Evolutionary conservation across 805 yeast species (phyloP), one percentile per base, ranked within the genome.

Genomic region (Kodamaea lidongshanica): DNA sequence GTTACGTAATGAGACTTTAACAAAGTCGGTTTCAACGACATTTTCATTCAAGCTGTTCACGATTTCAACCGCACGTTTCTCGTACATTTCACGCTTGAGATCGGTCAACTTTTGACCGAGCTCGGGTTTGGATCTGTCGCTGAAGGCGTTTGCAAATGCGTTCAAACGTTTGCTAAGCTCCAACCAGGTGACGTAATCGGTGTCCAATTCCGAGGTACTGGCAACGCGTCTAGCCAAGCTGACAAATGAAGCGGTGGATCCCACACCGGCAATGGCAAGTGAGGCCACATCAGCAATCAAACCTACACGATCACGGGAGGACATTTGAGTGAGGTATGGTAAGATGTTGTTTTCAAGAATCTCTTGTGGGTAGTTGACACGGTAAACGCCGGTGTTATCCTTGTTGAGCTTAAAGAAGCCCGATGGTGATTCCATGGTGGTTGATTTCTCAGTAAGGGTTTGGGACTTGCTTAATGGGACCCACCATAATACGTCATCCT

Each of bases 401-500:
- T 61, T 63, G 50, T 74, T 75, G 36, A 75, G 45, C 46, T 72
- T 72, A 45, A 65, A 53, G 35, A 64, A 54, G 5, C 41, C 33
- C 12, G 35, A 25, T 7, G 55, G 48, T 35, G 51, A 47, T 25
- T 47, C 37, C 9, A 46, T 49, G 27, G 55, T 35, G 7, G 37
- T 34, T n/a, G n/a, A n/a, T n/a, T n/a, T n/a, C n/a, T n/a, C n/a
- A n/a, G n/a, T n/a, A 13, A 45, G 35, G 8, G 40, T 32, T 37
- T 49, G 50, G 9, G 48, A 33, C 10, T 40, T 46, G 32, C 50
- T 65, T 43, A 74, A 51, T 1, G 80, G 80, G 27, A 74, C 52
- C 79, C 79, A 74, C 80, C 80, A 75, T 14, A 40, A 35, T 20
- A 73, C 67, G 35, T 58, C 48, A 46, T 80, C 73, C 33, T 80